Evolutionary conservation across 345 rosid genomes (phyloP).

Genomic region (Eucalyptus sp.): DNA sequence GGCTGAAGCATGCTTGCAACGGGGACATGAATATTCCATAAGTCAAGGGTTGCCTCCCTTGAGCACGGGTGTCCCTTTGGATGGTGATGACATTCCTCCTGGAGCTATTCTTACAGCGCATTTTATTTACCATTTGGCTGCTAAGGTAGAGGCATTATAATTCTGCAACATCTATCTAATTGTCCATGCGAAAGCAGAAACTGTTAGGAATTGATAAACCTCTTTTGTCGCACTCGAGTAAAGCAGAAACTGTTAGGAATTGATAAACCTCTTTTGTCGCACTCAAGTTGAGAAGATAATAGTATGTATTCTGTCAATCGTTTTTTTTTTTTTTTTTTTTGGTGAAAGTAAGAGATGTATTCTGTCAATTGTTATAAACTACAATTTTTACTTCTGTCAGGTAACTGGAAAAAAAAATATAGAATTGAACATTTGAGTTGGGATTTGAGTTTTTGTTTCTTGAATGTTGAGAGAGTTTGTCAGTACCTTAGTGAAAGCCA

Average conservation of each 20-base stretch:
- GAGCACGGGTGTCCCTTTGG: slow-evolving; percentile 48
- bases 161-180: background rate
- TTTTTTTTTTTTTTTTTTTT: too few species aligned
- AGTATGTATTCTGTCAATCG: background rate
- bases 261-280: background rate
- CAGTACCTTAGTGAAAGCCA: background rate
- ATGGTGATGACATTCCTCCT: slow-evolving; percentile 73
- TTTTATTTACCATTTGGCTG: slow-evolving; percentile 83
- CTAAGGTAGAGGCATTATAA: slow-evolving; percentile 39
- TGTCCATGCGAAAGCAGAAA: background rate
- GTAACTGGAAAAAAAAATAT: background rate
- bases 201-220: background rate
- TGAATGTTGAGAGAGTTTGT: background rate
- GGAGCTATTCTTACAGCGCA: slow-evolving; percentile 85
- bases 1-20: slow-evolving; percentile 70
- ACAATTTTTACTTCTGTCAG: background rate
- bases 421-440: background rate
- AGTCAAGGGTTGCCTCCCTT: slow-evolving; percentile 83
- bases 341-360: background rate
- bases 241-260: background rate
- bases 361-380: background rate
- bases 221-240: background rate
- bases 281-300: background rate
- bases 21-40: slow-evolving; percentile 62
- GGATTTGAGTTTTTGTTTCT: background rate